phyloP scores from a whole-genome alignment of 805 yeast species.

The Blastobotrys americana region DNA sequence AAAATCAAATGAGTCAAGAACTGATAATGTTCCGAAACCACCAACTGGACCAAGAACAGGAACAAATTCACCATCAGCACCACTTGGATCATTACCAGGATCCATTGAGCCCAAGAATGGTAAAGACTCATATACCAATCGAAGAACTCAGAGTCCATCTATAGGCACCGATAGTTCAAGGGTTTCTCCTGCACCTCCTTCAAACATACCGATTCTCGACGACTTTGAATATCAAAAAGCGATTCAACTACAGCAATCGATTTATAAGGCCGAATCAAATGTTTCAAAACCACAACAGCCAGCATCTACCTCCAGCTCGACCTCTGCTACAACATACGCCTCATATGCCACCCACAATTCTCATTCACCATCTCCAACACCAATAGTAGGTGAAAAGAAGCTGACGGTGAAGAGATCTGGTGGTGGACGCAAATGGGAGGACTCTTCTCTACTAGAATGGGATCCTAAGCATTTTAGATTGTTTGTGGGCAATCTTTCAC shows the following conservation, averaged over 20 bases:
- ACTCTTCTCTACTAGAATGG: conserved; percentile 48
- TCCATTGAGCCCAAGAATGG: too few species aligned
- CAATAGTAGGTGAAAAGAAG: background rate
- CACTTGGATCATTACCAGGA: too few species aligned
- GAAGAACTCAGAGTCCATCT: too few species aligned
- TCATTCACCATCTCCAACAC: background rate
- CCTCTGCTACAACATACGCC: too few species aligned
- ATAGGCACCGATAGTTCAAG: too few species aligned
- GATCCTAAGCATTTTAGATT: conserved; percentile 63
- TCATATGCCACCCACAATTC: too few species aligned
- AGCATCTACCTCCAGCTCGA: background rate
- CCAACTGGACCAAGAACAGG: too few species aligned
- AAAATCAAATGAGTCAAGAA: too few species aligned
- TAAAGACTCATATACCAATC: too few species aligned
- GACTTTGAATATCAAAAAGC: conserved; percentile 15
- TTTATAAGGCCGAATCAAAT: conserved; percentile 7
- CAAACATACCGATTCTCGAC: conserved; percentile 11
- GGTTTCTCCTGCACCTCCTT: too few species aligned
- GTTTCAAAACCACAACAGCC: background rate
- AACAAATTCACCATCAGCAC: too few species aligned
- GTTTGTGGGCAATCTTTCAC: conserved; percentile 68
- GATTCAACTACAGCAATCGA: conserved; percentile 19
- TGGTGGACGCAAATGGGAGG: conserved; percentile 46
- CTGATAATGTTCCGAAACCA: too few species aligned
- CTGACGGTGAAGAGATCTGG: conserved; percentile 38